Conservation (phyloP, 768 basidiomycete genomes). For the Serendipita sp. region DNA sequence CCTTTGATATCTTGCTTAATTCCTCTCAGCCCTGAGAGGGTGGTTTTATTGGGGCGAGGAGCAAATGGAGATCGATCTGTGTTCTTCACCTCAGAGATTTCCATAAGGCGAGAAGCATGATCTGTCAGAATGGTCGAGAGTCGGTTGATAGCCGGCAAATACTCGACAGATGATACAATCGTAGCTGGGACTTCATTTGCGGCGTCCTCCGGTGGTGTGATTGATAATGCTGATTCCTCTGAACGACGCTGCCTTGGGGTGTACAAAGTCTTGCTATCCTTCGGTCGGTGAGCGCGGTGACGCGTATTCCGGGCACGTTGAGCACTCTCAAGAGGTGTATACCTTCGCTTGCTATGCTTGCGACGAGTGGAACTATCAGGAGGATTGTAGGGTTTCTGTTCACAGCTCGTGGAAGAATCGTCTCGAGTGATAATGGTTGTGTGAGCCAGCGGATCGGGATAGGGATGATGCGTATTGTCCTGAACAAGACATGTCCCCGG, state of each 20-base stretch:
- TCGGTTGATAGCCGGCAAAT: background rate
- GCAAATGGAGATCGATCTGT: too few species aligned
- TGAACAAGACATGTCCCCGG: too few species aligned
- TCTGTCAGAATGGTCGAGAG: conserved; percentile 1
- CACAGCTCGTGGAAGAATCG: too few species aligned
- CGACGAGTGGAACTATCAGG: background rate
- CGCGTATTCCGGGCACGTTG: background rate
- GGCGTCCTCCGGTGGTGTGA: background rate
- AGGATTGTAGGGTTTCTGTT: too few species aligned
- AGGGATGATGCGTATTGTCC: too few species aligned
- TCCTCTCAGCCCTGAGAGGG: too few species aligned
- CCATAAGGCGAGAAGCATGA: background rate
- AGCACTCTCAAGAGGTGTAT: background rate
- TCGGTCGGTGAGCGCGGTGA: background rate
- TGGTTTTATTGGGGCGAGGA: too few species aligned
- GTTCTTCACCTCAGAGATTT: background rate
- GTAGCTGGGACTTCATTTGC: background rate
- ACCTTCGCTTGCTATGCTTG: background rate
- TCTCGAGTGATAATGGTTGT: too few species aligned
- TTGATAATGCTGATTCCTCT: background rate
- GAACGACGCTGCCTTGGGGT: background rate
- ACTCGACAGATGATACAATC: background rate
- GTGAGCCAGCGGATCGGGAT: too few species aligned
- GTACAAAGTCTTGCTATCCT: background rate
- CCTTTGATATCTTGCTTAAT: too few species aligned